phyloP scores from a whole-genome alignment of 208 protist species.

The Crithidia thermophila region DNA sequence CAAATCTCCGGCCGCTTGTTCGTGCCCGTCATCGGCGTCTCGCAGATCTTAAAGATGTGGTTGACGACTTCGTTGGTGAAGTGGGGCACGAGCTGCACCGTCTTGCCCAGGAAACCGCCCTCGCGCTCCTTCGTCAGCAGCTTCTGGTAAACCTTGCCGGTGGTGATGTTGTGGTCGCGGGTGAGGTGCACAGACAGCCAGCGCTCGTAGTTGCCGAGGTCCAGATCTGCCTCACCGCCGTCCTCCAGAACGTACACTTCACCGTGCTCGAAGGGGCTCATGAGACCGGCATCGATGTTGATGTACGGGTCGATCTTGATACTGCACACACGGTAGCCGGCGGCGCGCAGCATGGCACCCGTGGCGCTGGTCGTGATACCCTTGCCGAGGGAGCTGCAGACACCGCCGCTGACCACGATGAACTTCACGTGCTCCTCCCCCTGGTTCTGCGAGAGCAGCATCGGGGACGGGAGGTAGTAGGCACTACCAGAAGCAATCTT shows the following conservation, averaged over 20 bases:
- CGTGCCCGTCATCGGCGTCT: constrained; percentile 80
- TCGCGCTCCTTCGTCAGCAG: constrained; percentile 96
- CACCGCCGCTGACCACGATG: constrained; percentile 98
- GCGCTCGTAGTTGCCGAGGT: constrained; percentile 99
- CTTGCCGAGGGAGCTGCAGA: constrained; percentile 99
- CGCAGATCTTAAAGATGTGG: constrained; percentile 89
- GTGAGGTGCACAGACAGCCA: constrained; percentile 96
- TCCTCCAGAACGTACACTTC: constrained; percentile 99
- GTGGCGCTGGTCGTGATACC: constrained; percentile 91
- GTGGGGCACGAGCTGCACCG: constrained; percentile 98
- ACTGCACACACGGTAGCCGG: constrained; percentile 94
- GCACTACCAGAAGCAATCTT: constrained; percentile 61
- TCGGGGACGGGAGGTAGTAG: constrained; percentile 85
- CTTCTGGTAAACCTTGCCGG: constrained; percentile 98
- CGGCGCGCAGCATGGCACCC: constrained; percentile 82
- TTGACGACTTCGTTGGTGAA: constrained; percentile 94
- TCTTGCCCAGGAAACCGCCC: constrained; percentile 99
- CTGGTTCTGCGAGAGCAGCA: constrained; percentile 49
- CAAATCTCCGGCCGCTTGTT: constrained; percentile 93
- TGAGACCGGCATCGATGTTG: constrained; percentile 95
- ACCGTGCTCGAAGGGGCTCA: constrained; percentile 98
- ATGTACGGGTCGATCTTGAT: constrained; percentile 99
- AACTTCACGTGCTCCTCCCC: constrained; percentile 85
- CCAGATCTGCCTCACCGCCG: constrained; percentile 97
- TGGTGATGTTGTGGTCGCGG: constrained; percentile 99